These are phyloP conservation scores for Wickerhamiella infanticola DNA, from an alignment of 1,139 yeast species.

Conservation along the genomic window DNA sequence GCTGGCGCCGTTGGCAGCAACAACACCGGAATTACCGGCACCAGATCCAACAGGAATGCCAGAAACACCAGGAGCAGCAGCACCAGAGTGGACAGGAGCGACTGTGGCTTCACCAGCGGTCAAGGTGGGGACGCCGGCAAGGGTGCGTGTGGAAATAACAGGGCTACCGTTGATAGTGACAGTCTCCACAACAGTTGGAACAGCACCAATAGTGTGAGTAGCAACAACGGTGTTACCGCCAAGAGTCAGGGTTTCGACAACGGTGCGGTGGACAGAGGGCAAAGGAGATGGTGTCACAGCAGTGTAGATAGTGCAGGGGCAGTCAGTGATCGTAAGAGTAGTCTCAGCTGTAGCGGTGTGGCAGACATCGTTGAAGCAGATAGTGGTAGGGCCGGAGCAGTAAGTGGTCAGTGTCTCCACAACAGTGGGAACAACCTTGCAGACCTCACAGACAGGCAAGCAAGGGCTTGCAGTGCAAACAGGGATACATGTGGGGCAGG, in stretches of 20 bases:
- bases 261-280: too few relatives aligned
- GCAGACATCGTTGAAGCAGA: slow-evolving; percentile 25
- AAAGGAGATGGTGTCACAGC: not conserved
- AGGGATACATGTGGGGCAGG: not conserved
- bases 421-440: slow-evolving; percentile 8
- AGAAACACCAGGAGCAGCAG: too few relatives aligned
- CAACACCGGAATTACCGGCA: not conserved
- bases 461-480: not conserved
- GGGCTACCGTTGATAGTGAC: too few relatives aligned
- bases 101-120: not conserved
- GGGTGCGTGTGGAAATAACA: too few relatives aligned
- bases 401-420: slow-evolving; percentile 28
- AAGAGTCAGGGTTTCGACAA: too few relatives aligned
- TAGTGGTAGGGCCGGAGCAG: slow-evolving; percentile 30
- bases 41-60: not conserved
- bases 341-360: slow-evolving; percentile 29
- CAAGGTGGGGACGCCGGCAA: too few relatives aligned
- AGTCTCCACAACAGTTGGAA: too few relatives aligned
- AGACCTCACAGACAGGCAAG: not conserved
- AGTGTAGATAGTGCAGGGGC: slow-evolving; percentile 39
- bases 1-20: not conserved
- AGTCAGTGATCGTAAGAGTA: slow-evolving; percentile 30
- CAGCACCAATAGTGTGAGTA: too few relatives aligned
- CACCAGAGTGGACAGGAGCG: not conserved
- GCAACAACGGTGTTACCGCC: too few relatives aligned